Conservation (phyloP, 148 eudicot genomes). For the Vaccinium darrowii region DNA sequence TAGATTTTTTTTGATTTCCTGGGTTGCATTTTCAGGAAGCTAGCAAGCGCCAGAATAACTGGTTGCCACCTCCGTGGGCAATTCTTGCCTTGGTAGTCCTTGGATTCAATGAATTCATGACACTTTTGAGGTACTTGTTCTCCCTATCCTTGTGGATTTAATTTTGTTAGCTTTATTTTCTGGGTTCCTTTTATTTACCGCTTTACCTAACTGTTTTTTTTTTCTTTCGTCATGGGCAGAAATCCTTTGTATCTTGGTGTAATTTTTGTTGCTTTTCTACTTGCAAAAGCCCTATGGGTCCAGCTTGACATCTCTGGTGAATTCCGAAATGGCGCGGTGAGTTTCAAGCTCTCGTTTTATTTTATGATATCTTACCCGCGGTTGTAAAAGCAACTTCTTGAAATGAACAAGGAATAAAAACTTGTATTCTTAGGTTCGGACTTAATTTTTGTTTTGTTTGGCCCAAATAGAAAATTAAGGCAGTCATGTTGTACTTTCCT, state of each 20-base stretch:
- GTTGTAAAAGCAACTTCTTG: neutral
- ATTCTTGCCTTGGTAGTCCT: constrained; percentile 73
- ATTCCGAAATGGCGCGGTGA: constrained; percentile 88
- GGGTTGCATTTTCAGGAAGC: constrained; percentile 70
- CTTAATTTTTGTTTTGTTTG: neutral
- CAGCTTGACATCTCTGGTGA: constrained; percentile 84
- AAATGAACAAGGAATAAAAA: neutral
- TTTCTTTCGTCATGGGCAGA: constrained; percentile 43
- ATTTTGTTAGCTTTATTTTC: neutral
- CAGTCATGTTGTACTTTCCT: neutral
- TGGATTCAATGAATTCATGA: constrained; percentile 98
- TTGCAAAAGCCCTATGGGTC: constrained; percentile 90
- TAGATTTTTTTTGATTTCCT: constrained; percentile 11
- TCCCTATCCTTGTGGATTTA: neutral
- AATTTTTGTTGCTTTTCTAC: constrained; percentile 75
- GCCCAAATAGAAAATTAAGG: neutral
- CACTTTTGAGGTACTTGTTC: constrained; percentile 71
- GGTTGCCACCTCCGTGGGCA: constrained; percentile 99
- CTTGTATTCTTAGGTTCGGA: neutral
- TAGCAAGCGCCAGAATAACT: constrained; percentile 83
- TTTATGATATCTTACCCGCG: neutral
- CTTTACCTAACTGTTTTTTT: constrained; percentile 7
- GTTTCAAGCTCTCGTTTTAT: constrained; percentile 23
- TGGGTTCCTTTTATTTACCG: neutral
- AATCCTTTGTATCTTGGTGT: constrained; percentile 81